phyloP scores from a whole-genome alignment of 1,284 basidiomycete species.

The Leccinum subfulvum region DNA sequence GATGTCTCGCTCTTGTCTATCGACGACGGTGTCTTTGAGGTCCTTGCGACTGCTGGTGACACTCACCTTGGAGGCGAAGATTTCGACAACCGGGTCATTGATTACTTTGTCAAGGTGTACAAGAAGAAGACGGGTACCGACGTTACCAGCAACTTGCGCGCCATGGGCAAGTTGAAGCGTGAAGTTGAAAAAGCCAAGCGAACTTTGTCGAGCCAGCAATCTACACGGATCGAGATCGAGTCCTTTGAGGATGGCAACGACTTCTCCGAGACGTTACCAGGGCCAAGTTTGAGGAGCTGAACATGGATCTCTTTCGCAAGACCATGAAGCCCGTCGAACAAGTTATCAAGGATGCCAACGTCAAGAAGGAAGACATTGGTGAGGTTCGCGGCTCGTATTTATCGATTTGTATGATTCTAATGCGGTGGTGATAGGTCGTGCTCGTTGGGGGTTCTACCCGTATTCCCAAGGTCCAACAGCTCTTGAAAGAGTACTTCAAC shows the following conservation, averaged over 20 bases:
- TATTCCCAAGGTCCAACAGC: slow-evolving; percentile 97
- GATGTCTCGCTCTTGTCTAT: slow-evolving; percentile 98
- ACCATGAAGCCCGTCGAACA: slow-evolving; percentile 99
- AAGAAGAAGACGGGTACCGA: slow-evolving; percentile 95
- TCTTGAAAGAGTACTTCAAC: slow-evolving; percentile 89
- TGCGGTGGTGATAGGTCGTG: slow-evolving; percentile 50
- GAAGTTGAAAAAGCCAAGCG: slow-evolving; percentile 99
- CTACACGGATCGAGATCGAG: slow-evolving; percentile 87
- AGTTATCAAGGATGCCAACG: slow-evolving; percentile 95
- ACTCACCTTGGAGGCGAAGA: slow-evolving; percentile 99
- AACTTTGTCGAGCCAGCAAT: slow-evolving; percentile 89
- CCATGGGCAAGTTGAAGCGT: slow-evolving; percentile 95
- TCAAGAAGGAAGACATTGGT: slow-evolving; percentile 96
- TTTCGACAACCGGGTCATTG: slow-evolving; percentile 96
- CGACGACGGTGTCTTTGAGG: slow-evolving; percentile 98
- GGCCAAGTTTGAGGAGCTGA: slow-evolving; percentile 98
- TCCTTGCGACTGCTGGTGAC: slow-evolving; percentile 96
- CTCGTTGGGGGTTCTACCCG: slow-evolving; percentile 98
- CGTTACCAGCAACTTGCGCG: slow-evolving; percentile 82
- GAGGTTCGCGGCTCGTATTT: slow-evolving; percentile 55
- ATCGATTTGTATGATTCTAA: neutral
- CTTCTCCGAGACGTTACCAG: slow-evolving; percentile 93
- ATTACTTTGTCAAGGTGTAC: slow-evolving; percentile 90
- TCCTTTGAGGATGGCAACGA: slow-evolving; percentile 96
- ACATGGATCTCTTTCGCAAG: slow-evolving; percentile 98